A percentile compares a stretch with the other conserved stretches of the same genome.
phyloP scores from a whole-genome alignment of 257 asterid species.

The Solanum verrucosum region DNA sequence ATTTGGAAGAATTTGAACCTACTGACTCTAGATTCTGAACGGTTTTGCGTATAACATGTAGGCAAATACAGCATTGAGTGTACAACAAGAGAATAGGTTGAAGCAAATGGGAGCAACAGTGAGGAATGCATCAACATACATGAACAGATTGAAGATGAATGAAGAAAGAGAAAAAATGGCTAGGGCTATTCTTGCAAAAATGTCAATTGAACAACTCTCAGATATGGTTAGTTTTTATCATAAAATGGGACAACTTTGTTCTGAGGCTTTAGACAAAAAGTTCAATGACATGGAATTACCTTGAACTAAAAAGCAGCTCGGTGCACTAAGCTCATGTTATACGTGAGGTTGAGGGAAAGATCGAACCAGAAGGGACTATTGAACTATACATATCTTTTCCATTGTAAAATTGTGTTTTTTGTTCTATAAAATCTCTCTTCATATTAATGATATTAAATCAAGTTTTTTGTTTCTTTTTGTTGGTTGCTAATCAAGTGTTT shows the following conservation, averaged over 20 bases:
- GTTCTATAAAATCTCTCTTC: background rate
- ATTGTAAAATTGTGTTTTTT: background rate
- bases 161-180: constrained; percentile 47
- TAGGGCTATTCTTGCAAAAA: constrained; percentile 35
- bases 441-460: background rate
- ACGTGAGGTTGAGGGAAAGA: fast-evolving
- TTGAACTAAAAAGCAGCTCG: background rate
- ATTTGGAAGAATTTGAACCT: background rate
- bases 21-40: background rate
- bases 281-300: constrained; percentile 17
- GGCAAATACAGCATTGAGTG: constrained; percentile 57
- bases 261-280: constrained; percentile 59
- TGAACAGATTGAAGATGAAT: constrained; percentile 38
- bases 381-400: background rate
- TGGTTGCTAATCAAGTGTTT: background rate
- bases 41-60: background rate
- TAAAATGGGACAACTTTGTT: constrained; percentile 62
- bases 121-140: constrained; percentile 42
- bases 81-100: constrained; percentile 53
- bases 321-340: background rate
- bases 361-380: background rate
- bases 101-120: constrained; percentile 87
- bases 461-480: background rate
- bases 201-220: constrained; percentile 63
- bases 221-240: constrained; percentile 49